Evolutionary conservation across 2,329 filamentous ascomycete genomes (phyloP).

Genomic region (Neonectria neomacrospora): DNA sequence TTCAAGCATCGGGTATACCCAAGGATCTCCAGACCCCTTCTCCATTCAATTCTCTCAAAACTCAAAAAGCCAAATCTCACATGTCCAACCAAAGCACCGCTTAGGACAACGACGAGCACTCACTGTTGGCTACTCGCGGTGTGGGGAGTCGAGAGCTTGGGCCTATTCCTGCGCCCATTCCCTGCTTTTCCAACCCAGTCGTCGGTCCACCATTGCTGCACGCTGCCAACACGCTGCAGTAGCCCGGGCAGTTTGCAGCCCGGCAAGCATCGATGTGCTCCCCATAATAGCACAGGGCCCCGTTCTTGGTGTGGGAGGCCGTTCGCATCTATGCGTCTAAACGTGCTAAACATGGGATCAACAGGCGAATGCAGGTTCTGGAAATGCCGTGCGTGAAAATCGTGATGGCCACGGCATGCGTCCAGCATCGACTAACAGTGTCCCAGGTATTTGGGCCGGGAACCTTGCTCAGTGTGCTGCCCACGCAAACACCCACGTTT

Average conservation of each 20-base stretch:
- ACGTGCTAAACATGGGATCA: conserved; percentile 16
- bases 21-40: conserved; percentile 6
- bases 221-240: conserved; percentile 18
- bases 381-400: neutral
- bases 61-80: conserved; percentile 7
- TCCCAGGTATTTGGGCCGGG: conserved; percentile 17
- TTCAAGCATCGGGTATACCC: conserved; percentile 13
- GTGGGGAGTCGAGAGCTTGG: conserved; percentile 24
- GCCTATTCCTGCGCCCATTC: conserved; percentile 17
- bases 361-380: conserved; percentile 12
- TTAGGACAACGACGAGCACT: conserved; percentile 8
- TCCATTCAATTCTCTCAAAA: neutral
- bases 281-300: conserved; percentile 27
- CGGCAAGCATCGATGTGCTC: conserved; percentile 11
- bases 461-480: neutral
- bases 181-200: conserved; percentile 14
- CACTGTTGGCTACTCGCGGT: conserved; percentile 18
- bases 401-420: neutral
- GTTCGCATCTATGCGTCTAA: conserved; percentile 25
- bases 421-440: conserved; percentile 1
- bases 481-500: conserved; percentile 18
- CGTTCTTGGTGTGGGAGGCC: conserved; percentile 24
- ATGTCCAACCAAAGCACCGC: conserved; percentile 15
- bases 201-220: conserved; percentile 5
- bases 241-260: conserved; percentile 22